Evolutionary conservation across 768 basidiomycete genomes (phyloP).

Genomic region (Cystoderma amianthinum): DNA sequence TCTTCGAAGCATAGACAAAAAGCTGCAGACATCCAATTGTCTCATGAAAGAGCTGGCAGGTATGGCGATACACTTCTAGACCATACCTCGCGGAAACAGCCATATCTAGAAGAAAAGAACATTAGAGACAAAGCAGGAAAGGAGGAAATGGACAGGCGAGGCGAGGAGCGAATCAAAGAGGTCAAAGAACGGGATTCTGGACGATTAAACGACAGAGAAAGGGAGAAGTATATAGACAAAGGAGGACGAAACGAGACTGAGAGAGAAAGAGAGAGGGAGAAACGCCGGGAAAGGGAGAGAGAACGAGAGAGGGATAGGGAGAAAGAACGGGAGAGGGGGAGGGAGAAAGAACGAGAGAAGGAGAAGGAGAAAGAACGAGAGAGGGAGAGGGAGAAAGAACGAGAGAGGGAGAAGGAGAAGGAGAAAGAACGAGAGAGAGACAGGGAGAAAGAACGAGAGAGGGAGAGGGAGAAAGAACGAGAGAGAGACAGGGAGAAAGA

Average conservation of each 20-base stretch:
- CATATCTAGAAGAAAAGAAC: conserved; percentile 12
- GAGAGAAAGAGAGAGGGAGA: conserved; percentile 8
- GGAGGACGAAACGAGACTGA: conserved; percentile 9
- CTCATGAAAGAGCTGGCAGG: too few species aligned
- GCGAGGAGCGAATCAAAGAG: background rate
- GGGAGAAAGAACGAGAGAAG: conserved; percentile 6
- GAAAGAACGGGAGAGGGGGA: conserved; percentile 2
- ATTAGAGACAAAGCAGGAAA: conserved; percentile 9
- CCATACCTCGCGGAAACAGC: conserved; percentile 3
- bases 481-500: conserved; percentile 8
- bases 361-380: conserved; percentile 1
- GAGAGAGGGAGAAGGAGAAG: conserved; percentile 6
- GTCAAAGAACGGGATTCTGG: background rate
- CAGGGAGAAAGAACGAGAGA: conserved; percentile 6
- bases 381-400: too few species aligned
- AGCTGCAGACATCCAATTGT: too few species aligned
- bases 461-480: conserved; percentile 8
- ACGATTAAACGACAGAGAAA: conserved; percentile 5
- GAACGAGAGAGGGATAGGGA: background rate
- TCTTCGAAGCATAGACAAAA: too few species aligned
- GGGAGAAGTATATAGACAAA: conserved; percentile 11
- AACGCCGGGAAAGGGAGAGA: conserved; percentile 1
- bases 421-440: conserved; percentile 10
- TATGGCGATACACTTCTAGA: too few species aligned
- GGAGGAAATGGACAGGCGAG: background rate